Base-by-base conservation (phyloP, 1,284 basidiomycete species). In the Puccinia sorghi region DNA sequence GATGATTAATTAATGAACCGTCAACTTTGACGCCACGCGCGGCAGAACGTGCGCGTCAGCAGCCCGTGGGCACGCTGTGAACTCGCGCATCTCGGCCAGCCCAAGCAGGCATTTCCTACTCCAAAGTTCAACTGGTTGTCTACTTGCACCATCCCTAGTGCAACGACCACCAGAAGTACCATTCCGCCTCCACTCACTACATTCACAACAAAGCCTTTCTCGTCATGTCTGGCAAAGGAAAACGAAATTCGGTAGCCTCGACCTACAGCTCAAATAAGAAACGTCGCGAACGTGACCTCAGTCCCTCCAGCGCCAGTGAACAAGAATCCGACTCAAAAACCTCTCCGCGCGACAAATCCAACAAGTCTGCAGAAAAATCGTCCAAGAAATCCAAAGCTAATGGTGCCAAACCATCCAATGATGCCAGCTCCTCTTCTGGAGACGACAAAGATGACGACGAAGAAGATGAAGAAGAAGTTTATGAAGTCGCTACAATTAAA, bases 401-500 rank as follows among this genome's bases (percentile, higher is more conserved):
- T 13, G 56, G 56, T 2, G 27, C 56, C 22, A 59, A 59, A 59
- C 27, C 25, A 32, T 27, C 54, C 17, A 25, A 56, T 9, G 13
- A 56, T 22, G 27, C 61, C 4, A n/a, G 32, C 22, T 17, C 43
- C 8, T 13, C 25, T 27, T 15, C 20, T 7, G 39, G 41, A 15
- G 17, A 46, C 3, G 17, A 37, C 3, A 22, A 69, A 15, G 66
- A 41, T 4, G 66, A 69, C 4, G 66, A 50, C 13, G 50, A 70
- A 25, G 46, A 37, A 2, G 72, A 74, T 22, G 72, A 64, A 25
- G 72, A 74, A 25, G 22, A 74, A 39, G 32, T 27, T 11, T 74
- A 32, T 52, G 72, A 74, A 52, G 59, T 74, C 8, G 39, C 20
- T 6, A 25, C 41, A 63, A 74, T 74, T 41, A 64, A 64, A 61